Evolutionary conservation across 73 alveolate genomes (phyloP), one percentile per base, ranked within the genome.

Genomic region (Paramecium biaurelia): DNA sequence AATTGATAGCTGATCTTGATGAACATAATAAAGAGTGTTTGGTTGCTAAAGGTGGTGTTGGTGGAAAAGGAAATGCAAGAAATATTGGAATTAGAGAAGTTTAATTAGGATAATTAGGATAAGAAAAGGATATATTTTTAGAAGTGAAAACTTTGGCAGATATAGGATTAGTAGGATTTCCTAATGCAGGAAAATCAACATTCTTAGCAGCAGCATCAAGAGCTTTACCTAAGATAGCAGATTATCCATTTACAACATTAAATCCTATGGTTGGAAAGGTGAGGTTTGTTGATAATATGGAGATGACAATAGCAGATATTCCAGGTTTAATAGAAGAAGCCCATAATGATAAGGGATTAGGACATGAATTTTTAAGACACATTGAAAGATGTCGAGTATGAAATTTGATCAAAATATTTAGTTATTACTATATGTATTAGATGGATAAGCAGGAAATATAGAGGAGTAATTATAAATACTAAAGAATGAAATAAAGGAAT

Each of bases 261-360:
- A 95, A 98, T 63, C 99, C 99, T 20, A 92, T 96, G 87, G 94
- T 98, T 15, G 99, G 99, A 14, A 89, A 89, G 32, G 70, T 89
- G 9, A 37, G 49, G n/a, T 98, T 98, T 76, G 95, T 96, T 28
- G 99, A 97, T 85, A 97, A 93, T 18, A 24, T 84, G 43, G 76
- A 85, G 41, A 93, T 98, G 56, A 89, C 95, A 47, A 92, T 98
- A 8, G 99, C 99, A 4, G 99, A 98, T 56, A 94, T 98, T 74
- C 99, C 99, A 30, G 99, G 99, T 21, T 79, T 98, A 35, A 97
- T 97, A 11, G 99, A 98, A 85, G 99, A 98, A 0, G 98, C 99
- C 4, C 97, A 93, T 92, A 70, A 59, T 38, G 96, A 97, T 45
- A 95, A 95, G 85, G 99, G 99, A 21, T 94, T 98, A 18, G 99